Conservation (phyloP, 148 eudicot species). For the Polygonum maritimum region DNA sequence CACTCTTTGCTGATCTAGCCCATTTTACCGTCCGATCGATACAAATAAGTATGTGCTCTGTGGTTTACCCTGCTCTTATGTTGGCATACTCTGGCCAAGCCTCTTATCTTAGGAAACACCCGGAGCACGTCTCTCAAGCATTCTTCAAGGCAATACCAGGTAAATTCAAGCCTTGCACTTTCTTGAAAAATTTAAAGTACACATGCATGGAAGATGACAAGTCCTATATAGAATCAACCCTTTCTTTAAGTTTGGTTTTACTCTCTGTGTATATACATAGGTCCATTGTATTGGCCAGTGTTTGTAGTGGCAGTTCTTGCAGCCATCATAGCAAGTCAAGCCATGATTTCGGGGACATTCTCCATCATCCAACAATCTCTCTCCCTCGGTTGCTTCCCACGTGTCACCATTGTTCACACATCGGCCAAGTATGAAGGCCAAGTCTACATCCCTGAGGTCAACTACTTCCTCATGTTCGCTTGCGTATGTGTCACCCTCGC, state of each 20-base stretch:
- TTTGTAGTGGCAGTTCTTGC: constrained; percentile 37
- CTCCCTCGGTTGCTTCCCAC: constrained; percentile 24
- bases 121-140: constrained; percentile 8
- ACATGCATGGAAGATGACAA: too few relatives aligned
- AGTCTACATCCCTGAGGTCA: constrained; percentile 28
- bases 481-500: constrained; percentile 20
- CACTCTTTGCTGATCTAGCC: constrained; percentile 35
- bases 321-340: constrained; percentile 46
- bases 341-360: constrained; percentile 34
- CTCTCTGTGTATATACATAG: constrained; percentile 3
- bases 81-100: constrained; percentile 33
- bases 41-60: constrained; percentile 26
- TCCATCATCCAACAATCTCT: constrained; percentile 34
- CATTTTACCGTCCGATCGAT: constrained; percentile 32
- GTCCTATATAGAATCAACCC: too few relatives aligned
- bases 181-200: too few relatives aligned
- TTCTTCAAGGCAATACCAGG: constrained; percentile 29
- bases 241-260: not conserved
- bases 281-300: constrained; percentile 31
- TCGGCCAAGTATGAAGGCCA: constrained; percentile 29
- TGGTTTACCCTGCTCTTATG: constrained; percentile 33
- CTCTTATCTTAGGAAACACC: constrained; percentile 23
- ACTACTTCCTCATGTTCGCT: constrained; percentile 19
- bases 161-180: not conserved
- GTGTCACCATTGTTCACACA: constrained; percentile 26